A percentile compares a stretch with the other conserved stretches of the same genome.
phyloP scores from a whole-genome alignment of 805 yeast species.

The Hanseniaspora guilliermondii region DNA sequence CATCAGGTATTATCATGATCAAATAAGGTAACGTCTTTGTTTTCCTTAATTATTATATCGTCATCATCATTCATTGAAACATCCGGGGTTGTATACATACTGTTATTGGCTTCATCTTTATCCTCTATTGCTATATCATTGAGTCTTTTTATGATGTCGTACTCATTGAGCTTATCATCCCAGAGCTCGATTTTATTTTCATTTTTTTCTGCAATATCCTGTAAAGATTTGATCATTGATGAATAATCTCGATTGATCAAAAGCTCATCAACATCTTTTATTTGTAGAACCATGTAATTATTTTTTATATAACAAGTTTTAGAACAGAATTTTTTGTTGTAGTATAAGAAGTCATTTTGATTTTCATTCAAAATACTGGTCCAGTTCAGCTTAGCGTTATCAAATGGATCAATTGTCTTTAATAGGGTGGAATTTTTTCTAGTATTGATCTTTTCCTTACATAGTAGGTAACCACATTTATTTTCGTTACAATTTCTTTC shows the following conservation, averaged over 20 bases:
- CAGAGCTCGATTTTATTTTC: slow-evolving; percentile 12
- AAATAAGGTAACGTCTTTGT: slow-evolving; percentile 8
- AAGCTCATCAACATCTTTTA: slow-evolving; percentile 10
- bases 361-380: slow-evolving; percentile 9
- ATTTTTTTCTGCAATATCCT: background rate
- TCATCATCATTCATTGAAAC: slow-evolving; percentile 10
- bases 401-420: slow-evolving; percentile 10
- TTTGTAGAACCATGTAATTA: slow-evolving; percentile 10
- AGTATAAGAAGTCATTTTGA: slow-evolving; percentile 11
- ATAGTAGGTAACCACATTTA: slow-evolving; percentile 10
- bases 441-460: background rate
- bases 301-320: slow-evolving; percentile 10
- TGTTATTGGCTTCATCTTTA: background rate
- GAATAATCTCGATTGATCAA: slow-evolving; percentile 4
- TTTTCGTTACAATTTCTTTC: slow-evolving; percentile 12
- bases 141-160: slow-evolving; percentile 7
- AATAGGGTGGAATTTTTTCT: slow-evolving; percentile 6
- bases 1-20: slow-evolving; percentile 5
- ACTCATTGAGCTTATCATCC: slow-evolving; percentile 10
- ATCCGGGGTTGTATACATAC: slow-evolving; percentile 3
- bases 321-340: slow-evolving; percentile 10
- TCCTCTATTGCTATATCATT: slow-evolving; percentile 1
- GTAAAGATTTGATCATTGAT: background rate
- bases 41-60: slow-evolving; percentile 6
- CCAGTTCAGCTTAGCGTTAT: slow-evolving; percentile 11